These are phyloP conservation scores for Globisporangium sylvaticum DNA, from an alignment of 352 stramenopile genomes.

Conservation along the genomic window DNA sequence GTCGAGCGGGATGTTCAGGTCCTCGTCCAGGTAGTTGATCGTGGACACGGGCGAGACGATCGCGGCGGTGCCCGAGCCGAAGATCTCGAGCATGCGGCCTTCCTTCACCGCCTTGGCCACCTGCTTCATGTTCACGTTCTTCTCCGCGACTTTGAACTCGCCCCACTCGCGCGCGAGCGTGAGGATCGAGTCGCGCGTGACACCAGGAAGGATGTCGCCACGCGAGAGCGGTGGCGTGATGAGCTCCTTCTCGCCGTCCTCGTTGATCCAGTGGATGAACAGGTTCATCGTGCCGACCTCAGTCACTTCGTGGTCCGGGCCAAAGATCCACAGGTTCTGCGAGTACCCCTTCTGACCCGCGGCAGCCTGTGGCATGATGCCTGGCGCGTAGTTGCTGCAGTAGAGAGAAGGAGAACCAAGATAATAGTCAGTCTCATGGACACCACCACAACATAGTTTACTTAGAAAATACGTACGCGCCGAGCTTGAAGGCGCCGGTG, in stretches of 20 bases:
- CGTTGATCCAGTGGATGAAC: slow-evolving; percentile 95
- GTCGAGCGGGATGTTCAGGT: slow-evolving; percentile 90
- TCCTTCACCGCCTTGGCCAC: slow-evolving; percentile 90
- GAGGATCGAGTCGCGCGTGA: slow-evolving; percentile 95
- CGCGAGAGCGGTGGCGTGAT: slow-evolving; percentile 93
- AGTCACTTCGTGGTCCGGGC: slow-evolving; percentile 87
- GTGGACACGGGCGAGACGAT: slow-evolving; percentile 92
- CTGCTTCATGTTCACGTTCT: slow-evolving; percentile 93
- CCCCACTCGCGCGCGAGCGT: slow-evolving; percentile 88
- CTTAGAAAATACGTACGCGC: slow-evolving; percentile 46
- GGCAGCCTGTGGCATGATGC: slow-evolving; percentile 91
- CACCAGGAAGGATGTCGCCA: slow-evolving; percentile 96
- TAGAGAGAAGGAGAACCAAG: slow-evolving; percentile 4
- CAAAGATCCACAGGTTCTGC: slow-evolving; percentile 95
- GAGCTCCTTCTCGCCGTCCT: slow-evolving; percentile 91
- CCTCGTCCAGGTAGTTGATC: slow-evolving; percentile 93
- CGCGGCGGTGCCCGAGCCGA: slow-evolving; percentile 94
- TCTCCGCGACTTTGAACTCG: slow-evolving; percentile 94
- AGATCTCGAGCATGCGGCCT: slow-evolving; percentile 91
- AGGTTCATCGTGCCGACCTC: slow-evolving; percentile 97
- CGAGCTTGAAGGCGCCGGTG: slow-evolving; percentile 92
- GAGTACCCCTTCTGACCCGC: slow-evolving; percentile 85
- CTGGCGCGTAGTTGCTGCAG: slow-evolving; percentile 73
- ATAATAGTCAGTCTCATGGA: background rate
- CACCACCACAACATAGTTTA: too few species aligned